Conservation (phyloP, 306 rosid genomes). For the Mimosa bimucronata region DNA sequence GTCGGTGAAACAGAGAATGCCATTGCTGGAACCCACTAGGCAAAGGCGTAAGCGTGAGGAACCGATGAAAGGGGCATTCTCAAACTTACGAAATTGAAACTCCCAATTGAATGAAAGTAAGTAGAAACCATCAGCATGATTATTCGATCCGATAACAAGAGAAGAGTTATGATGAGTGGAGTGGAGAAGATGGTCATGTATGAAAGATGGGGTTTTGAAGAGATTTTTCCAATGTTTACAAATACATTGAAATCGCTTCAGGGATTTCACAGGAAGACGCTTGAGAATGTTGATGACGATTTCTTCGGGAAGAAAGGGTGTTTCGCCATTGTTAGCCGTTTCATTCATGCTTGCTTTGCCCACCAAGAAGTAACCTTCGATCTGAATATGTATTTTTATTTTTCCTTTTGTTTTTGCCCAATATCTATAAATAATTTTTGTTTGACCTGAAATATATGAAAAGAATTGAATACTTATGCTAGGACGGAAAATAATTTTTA, state of each 20-base stretch:
- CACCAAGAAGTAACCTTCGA: no score
- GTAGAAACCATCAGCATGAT: no score
- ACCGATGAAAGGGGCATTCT: not conserved
- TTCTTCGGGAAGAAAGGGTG: not conserved
- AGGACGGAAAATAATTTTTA: no score
- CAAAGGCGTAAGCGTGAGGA: not conserved
- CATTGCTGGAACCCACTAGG: not conserved
- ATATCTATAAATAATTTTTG: no score
- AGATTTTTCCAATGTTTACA: not conserved
- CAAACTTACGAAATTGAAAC: no score
- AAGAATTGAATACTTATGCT: no score
- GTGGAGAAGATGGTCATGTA: not conserved
- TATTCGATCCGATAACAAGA: not conserved
- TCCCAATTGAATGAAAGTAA: no score
- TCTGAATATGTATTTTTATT: no score
- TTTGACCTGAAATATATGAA: no score
- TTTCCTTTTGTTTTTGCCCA: no score
- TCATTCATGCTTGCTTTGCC: not conserved
- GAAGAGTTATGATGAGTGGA: not conserved
- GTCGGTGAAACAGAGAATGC: not conserved
- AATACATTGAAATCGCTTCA: slow-evolving; percentile 21
- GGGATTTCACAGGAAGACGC: slow-evolving; percentile 28
- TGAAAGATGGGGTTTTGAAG: slow-evolving; percentile 6
- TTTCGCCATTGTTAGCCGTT: not conserved
- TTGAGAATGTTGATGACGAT: slow-evolving; percentile 9